phyloP scores from a whole-genome alignment of 176 grass and related monocot species.

The Musa itinerans region DNA sequence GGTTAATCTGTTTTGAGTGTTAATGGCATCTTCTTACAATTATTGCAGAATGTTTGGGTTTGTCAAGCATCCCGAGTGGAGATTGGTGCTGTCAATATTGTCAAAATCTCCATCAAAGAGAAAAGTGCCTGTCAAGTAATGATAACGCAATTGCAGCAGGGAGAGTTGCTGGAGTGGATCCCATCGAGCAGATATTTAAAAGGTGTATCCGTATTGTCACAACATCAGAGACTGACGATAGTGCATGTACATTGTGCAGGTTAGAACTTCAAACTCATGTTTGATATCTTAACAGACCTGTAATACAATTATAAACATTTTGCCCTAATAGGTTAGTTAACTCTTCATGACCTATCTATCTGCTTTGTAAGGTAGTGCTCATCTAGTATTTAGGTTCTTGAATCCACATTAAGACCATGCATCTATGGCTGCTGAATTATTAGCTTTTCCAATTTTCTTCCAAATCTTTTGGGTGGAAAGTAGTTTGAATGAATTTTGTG shows the following conservation, averaged over 20 bases:
- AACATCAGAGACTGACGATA: slow-evolving; percentile 13
- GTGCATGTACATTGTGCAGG: slow-evolving; percentile 33
- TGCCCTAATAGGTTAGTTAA: not conserved
- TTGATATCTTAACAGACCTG: not conserved
- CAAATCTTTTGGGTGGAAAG: too few species aligned
- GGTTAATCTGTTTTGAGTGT: not conserved
- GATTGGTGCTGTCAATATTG: slow-evolving; percentile 36
- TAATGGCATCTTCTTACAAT: not conserved
- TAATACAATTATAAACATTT: not conserved
- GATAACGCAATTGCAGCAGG: slow-evolving; percentile 21
- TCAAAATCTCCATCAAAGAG: slow-evolving; percentile 24
- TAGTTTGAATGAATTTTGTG: too few species aligned
- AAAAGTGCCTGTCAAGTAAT: slow-evolving; percentile 7
- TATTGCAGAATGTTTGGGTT: slow-evolving; percentile 32
- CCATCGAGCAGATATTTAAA: slow-evolving; percentile 36
- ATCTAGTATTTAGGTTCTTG: not conserved
- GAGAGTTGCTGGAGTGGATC: slow-evolving; percentile 21
- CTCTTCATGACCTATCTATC: not conserved
- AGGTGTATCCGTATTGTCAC: slow-evolving; percentile 28
- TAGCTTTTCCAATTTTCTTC: too few species aligned
- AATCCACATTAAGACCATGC: not conserved
- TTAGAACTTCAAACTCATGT: slow-evolving; percentile 4
- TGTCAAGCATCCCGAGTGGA: slow-evolving; percentile 23
- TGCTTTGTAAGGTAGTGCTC: not conserved
- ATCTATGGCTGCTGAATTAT: too few species aligned